Evolutionary conservation across 2,329 filamentous ascomycete species (phyloP), one percentile per base, ranked within the genome.

Genomic region (Neonectria ditissima): DNA sequence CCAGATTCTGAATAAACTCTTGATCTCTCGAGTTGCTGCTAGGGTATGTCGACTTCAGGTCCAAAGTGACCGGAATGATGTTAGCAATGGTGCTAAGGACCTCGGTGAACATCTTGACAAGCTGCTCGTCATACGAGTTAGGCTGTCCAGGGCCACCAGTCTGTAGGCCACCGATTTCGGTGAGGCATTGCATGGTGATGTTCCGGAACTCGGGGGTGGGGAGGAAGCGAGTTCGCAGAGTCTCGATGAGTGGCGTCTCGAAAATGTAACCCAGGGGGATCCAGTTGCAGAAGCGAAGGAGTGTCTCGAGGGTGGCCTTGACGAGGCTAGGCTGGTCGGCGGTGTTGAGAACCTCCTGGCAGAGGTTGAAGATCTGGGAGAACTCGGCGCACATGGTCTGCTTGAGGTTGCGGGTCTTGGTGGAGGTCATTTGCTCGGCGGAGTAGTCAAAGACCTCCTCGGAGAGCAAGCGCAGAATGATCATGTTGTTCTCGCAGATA

Each of bases 401-500:
- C 85, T 99, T 99, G 67, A 99, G 86, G 79, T 97, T 97, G 75
- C 94, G 90, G 43, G 94, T 97, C 85, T 99, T 99, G 63, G 92
- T 89, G 39, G 95, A 97, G n/a, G 96, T 99, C 95, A 99, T 97
- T 79, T 97, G 93, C 77, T 99, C 96, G 68, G 95, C 93, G 1
- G 96, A 99, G 80, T 97, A 99, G 83, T 99, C 96, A 76, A 99
- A 99, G 39, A 99, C 95, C 80, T 99, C 96, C 80, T 99, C 96
- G 7, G 96, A 99, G 48, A 99, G 87, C 73, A 99, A 84, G 64
- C 96, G 91, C 72, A 99, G 87, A 73, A 99, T 98, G 69, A 93
- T 94, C 96, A 99, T 99, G 85, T 99, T 99, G 84, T 99, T 99
- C 83, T 99, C 96, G 87, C 97, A 99, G 74, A 99, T 97, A 39